Evolutionary conservation across 164 flowering plant species (phyloP), one percentile per base, ranked within the genome.

Genomic region (Dillenia suffruticosa): DNA sequence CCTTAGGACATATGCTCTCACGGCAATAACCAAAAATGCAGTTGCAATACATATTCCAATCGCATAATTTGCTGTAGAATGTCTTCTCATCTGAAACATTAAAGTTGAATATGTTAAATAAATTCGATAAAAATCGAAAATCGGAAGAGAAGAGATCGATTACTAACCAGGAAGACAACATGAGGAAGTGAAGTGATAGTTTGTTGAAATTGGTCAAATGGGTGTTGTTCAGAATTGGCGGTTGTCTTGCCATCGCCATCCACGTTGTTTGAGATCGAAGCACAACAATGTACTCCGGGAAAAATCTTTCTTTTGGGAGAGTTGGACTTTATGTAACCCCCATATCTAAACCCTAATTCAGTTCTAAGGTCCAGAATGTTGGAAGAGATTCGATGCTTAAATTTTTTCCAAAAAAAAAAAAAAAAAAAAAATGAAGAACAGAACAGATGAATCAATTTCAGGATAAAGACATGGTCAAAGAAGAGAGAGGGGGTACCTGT

Each of bases 1-100:
- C 73, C 80, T 84, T 51, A 50, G 67, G 24, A 72, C 58, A 63
- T 66, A 76, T 52, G 68, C 73, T 79, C 86, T 82, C 46, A 80
- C 70, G 22, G 78, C 70, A 70, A 86, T 57, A 57, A 84, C 43
- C 59, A 88, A 51, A 58, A 83, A 11, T 50, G 82, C 70, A 50
- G 81, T 66, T 11, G 73, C 82, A 65, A 87, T 49, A 56, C 79
- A 81, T 13, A 85, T 46, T 49, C 82, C 84, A 45, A 81, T 56
- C n/a, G 79, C 74, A 54, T 77, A 58, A 68, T 73, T 79, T 45
- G 52, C 65, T 51, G 74, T 73, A 9, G 63, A 22, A 17, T 68
- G 15, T 64, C 63, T 78, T 67, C 65, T 79, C 67, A 77, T 65
- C 98, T 90, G 80, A 69, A 43, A 63, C 14, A 53, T 53, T 19